Base-by-base conservation (phyloP, 2,329 filamentous ascomycete species). In the Fusarium succisae region DNA sequence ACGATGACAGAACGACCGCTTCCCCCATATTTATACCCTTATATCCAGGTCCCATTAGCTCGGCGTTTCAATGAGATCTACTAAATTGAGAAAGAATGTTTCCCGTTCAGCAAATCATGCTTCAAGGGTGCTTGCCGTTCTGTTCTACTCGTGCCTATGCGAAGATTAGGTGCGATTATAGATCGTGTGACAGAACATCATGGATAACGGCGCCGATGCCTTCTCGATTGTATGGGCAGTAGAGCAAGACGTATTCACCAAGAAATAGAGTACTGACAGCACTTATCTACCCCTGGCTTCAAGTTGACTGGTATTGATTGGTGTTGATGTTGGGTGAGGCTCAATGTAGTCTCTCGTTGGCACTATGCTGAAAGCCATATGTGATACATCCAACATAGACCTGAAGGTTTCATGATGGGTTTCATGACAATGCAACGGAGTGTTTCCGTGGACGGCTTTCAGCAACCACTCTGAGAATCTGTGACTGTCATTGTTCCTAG, bases 1-100 rank as follows among this genome's bases (percentile, higher is more conserved):
- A 70, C 66, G 66, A 70, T 45, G 65, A 26, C 35, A 44, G 5
- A 55, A 61, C 48, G 64, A 55, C 22, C 20, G 3, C 24, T 22
- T 18, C 17, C 26, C 35, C n/a, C 56, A 43, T 22, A 14, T 32
- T 60, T 15, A 17, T 22, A 50, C 26, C 47, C 24, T 18, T 39
- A 22, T 24, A n/a, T 58, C 48, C 48, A 35, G 24, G 20, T 28
- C 12, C 20, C 14, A 24, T 51, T 35, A 35, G 35, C 48, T 24
- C 32, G 6, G 17, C n/a, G 51, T 39, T n/a, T 38, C 9, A 38
- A 38, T 28, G 5, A 54, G 50, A 22, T 54, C 32, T 54, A 51
- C 30, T 20, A 10, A 9, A 24, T 14, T 14, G 18, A 26, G 30
- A 30, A 35, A 35, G 24, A 26, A 38, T 28, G 24, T 38, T 54